Conservation (phyloP, 331 rosid species). For the Dryas integrifolia region DNA sequence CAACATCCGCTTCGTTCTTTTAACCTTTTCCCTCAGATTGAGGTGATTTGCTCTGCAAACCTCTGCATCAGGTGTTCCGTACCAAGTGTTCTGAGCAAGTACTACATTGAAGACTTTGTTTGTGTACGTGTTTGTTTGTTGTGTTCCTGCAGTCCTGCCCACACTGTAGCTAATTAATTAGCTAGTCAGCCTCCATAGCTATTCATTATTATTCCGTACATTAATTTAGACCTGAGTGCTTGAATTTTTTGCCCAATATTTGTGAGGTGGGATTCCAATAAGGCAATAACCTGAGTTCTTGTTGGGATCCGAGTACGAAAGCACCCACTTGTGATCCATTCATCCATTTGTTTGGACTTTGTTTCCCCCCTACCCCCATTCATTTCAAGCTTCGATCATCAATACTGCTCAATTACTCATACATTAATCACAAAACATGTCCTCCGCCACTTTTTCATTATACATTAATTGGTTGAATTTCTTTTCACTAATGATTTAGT, state of each 20-base stretch:
- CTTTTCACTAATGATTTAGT: background rate
- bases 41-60: background rate
- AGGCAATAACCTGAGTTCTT: background rate
- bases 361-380: background rate
- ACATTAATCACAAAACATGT: slow-evolving; percentile 3
- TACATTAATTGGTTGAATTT: background rate
- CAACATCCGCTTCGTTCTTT: background rate
- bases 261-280: slow-evolving; percentile 11
- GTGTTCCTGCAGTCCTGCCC: background rate
- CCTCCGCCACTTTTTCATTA: slow-evolving; percentile 14
- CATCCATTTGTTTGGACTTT: background rate
- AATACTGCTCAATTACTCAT: background rate
- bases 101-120: background rate
- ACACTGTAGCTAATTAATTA: background rate
- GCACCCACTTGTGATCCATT: slow-evolving; percentile 9
- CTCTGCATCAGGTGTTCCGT: background rate
- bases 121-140: background rate
- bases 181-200: background rate
- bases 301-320: slow-evolving; percentile 23
- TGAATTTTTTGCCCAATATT: background rate
- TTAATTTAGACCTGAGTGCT: background rate
- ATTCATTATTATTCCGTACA: background rate
- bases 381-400: background rate
- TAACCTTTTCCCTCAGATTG: background rate
- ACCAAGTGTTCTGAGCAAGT: background rate